Evolutionary conservation across 108 stramenopile genomes (phyloP).

Genomic region (Cyclotella sp.): DNA sequence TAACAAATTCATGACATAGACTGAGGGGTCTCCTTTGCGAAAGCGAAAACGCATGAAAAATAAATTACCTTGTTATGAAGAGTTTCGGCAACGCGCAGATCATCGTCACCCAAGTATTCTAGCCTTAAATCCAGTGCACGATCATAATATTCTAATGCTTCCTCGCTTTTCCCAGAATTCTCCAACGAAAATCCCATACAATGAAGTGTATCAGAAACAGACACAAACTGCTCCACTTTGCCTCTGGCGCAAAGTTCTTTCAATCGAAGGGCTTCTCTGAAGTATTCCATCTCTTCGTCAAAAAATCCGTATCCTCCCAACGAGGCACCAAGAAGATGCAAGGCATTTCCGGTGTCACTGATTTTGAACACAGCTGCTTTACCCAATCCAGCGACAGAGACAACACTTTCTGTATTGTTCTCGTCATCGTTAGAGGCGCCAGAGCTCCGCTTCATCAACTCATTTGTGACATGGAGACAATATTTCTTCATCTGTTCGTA

Average conservation of each 20-base stretch:
- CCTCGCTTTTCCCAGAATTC: slow-evolving; percentile 45
- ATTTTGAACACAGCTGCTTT: slow-evolving; percentile 38
- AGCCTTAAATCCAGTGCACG: slow-evolving; percentile 41
- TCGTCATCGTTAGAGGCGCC: slow-evolving; percentile 17
- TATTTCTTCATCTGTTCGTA: slow-evolving; percentile 46
- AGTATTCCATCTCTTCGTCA: slow-evolving; percentile 56
- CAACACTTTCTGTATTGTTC: slow-evolving; percentile 28
- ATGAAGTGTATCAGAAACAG: slow-evolving; percentile 56
- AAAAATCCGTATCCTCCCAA: slow-evolving; percentile 55
- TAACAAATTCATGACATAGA: not conserved
- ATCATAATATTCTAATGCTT: slow-evolving; percentile 52
- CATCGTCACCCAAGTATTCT: slow-evolving; percentile 42
- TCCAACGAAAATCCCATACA: slow-evolving; percentile 58
- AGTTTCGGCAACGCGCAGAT: slow-evolving; percentile 55
- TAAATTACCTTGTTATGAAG: slow-evolving; percentile 52
- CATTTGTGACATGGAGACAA: slow-evolving; percentile 40
- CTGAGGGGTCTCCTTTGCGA: not conserved
- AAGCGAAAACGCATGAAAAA: not conserved
- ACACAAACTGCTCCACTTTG: slow-evolving; percentile 27
- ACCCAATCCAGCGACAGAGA: not conserved
- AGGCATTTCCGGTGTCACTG: slow-evolving; percentile 46
- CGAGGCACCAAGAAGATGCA: slow-evolving; percentile 59
- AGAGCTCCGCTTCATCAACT: slow-evolving; percentile 22
- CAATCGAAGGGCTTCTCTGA: slow-evolving; percentile 46
- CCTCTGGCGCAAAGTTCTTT: slow-evolving; percentile 40